Evolutionary conservation across 768 basidiomycete species (phyloP).

Genomic region (Podaxis rugospora): DNA sequence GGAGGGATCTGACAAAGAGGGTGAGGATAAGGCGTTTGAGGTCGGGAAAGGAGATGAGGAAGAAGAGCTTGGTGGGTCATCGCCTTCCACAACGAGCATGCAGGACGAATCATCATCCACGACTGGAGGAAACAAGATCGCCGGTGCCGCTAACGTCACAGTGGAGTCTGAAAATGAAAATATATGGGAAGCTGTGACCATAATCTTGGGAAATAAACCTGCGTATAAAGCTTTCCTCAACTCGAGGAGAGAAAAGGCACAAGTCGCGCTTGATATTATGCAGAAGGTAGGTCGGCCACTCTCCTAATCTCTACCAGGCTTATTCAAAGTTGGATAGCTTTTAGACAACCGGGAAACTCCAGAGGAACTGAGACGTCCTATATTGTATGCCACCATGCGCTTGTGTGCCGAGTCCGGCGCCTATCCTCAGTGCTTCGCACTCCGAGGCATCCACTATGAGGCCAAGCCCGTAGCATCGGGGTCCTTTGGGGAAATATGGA

Average conservation of each 20-base stretch:
- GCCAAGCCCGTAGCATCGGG: conserved; percentile 17
- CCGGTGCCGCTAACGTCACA: no score
- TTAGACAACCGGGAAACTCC: neutral
- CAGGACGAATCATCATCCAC: neutral
- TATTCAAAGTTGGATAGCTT: neutral
- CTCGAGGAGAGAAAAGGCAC: neutral
- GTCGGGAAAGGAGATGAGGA: neutral
- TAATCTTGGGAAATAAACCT: neutral
- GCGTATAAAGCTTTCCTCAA: neutral
- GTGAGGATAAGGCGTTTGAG: neutral
- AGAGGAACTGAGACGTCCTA: neutral
- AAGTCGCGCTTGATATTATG: neutral
- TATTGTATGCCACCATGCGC: neutral
- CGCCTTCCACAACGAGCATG: neutral
- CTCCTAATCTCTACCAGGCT: no score
- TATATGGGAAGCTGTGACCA: neutral
- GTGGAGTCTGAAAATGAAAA: neutral
- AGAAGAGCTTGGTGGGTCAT: neutral
- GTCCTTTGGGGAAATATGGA: conserved; percentile 28
- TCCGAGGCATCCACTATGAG: conserved; percentile 14
- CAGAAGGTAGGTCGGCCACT: neutral
- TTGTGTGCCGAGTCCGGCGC: conserved; percentile 22
- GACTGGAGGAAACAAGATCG: neutral
- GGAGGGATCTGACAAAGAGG: neutral
- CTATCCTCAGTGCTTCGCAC: conserved; percentile 22